phyloP scores from a whole-genome alignment of 163 green algal species.

The Volvox carteri region DNA sequence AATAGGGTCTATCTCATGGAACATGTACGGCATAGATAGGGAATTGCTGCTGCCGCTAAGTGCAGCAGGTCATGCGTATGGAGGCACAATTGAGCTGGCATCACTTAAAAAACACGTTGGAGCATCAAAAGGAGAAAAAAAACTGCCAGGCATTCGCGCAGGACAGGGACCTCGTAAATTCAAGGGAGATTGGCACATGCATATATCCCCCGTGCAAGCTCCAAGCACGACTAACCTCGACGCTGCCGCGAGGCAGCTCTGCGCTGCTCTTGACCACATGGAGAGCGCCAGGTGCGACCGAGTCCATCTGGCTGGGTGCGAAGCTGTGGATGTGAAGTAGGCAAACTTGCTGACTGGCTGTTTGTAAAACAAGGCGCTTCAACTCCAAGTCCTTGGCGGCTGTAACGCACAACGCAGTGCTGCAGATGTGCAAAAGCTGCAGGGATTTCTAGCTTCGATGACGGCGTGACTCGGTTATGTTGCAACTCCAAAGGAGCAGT shows the following conservation, averaged over 20 bases:
- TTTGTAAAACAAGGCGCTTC: not conserved
- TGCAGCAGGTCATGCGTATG: too few species aligned
- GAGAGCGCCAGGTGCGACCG: not conserved
- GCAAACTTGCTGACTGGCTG: not conserved
- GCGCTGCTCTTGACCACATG: constrained; percentile 3
- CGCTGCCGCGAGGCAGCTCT: not conserved
- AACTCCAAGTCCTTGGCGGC: not conserved
- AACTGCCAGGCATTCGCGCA: too few species aligned
- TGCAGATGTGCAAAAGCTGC: not conserved
- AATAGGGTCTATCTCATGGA: too few species aligned
- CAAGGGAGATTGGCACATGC: too few species aligned
- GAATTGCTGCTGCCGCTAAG: too few species aligned
- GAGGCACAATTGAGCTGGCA: too few species aligned
- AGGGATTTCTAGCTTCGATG: constrained; percentile 6
- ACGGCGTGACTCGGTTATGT: not conserved
- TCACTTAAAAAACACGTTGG: too few species aligned
- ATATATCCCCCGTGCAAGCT: too few species aligned
- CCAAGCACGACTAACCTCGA: constrained; percentile 6
- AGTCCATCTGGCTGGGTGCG: constrained; percentile 17
- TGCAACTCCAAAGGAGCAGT: not conserved
- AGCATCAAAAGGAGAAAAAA: too few species aligned
- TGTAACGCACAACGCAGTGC: not conserved
- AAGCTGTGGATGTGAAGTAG: not conserved
- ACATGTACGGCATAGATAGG: too few species aligned
- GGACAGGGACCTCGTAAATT: too few species aligned